A percentile compares a stretch with the other conserved stretches of the same genome.
phyloP scores from a whole-genome alignment of 805 yeast species.

The Ogataea pilisensis region DNA sequence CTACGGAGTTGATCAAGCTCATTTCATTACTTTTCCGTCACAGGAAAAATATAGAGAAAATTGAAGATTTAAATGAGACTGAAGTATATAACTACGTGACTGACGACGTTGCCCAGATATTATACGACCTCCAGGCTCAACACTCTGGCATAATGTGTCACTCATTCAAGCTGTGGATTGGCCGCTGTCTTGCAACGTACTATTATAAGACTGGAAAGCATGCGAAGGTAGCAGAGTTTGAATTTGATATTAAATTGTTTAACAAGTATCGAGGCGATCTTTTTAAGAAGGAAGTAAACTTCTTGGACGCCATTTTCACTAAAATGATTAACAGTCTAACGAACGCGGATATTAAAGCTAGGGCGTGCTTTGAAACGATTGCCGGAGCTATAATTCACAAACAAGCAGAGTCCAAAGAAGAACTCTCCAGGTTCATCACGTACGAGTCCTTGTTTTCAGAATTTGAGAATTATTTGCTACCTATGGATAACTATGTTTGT shows the following conservation, averaged over 20 bases:
- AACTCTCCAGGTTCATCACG: constrained; percentile 22
- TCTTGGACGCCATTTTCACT: constrained; percentile 28
- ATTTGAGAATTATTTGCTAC: constrained; percentile 24
- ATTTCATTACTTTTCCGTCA: constrained; percentile 10
- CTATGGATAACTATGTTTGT: constrained; percentile 34
- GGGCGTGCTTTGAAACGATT: constrained; percentile 34
- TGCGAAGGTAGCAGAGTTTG: constrained; percentile 14
- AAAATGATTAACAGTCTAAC: constrained; percentile 21
- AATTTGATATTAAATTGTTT: constrained; percentile 14
- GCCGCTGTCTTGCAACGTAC: constrained; percentile 26
- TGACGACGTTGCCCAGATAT: constrained; percentile 11
- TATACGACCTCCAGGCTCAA: constrained; percentile 17
- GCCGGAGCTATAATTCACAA: constrained; percentile 37
- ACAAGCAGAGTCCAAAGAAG: constrained; percentile 14
- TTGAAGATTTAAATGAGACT: background rate
- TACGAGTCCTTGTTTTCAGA: constrained; percentile 18
- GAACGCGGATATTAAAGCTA: constrained; percentile 17
- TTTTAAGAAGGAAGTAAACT: constrained; percentile 19
- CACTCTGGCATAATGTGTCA: constrained; percentile 7
- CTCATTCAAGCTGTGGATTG: constrained; percentile 29
- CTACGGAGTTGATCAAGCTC: constrained; percentile 6
- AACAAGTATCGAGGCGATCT: constrained; percentile 8
- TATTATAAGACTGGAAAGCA: constrained; percentile 25
- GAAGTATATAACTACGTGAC: background rate
- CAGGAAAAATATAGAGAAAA: background rate